Base-by-base conservation (phyloP, 208 protist genomes). In the Acanthamoeba lugdunensis region DNA sequence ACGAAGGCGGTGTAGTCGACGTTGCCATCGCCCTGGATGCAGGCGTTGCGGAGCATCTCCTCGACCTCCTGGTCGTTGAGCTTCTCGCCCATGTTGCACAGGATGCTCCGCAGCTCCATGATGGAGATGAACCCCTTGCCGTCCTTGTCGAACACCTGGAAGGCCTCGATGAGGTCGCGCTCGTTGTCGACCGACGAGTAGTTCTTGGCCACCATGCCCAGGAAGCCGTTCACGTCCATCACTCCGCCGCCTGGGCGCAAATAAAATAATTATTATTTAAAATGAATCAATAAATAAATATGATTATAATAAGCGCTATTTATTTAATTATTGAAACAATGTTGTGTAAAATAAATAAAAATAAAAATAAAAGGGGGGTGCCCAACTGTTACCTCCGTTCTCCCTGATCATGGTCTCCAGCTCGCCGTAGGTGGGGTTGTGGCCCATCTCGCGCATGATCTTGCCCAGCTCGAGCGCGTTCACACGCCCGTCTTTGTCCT, bases 221-320 rank as follows among this genome's bases (percentile, higher is more conserved):
- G 90, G 50, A 89, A 89, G 3, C 54, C 82, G 30, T 61, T 65
- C 56, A 69, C 54, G 56, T 61, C 52, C 23, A 89, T 13, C 48
- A 61, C 82, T 2, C 54, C 82, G 11, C 82, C 82, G 8, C 50
- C 41, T n/a, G n/a, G n/a, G n/a, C n/a, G n/a, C n/a, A n/a, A n/a
- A n/a, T n/a, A n/a, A n/a, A n/a, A n/a, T n/a, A n/a, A n/a, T n/a
- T n/a, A n/a, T n/a, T n/a, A n/a, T n/a, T n/a, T n/a, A n/a, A n/a
- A 13, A 98, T 97, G 94, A 99, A 99, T 94, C 99, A 98, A 89
- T 99, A 99, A 28, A 98, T 97, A 56, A 98, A 98, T 96, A 98
- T 98, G 25, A 98, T 98, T n/a, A n/a, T n/a, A n/a, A n/a, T n/a
- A n/a, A n/a, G n/a, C n/a, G n/a, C n/a, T n/a, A n/a, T n/a, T n/a